A percentile compares a stretch with the other conserved stretches of the same genome.
These are phyloP conservation scores for Fusarium pseudograminearum DNA, from an alignment of 2,329 filamentous ascomycete genomes.

Conservation along the genomic window DNA sequence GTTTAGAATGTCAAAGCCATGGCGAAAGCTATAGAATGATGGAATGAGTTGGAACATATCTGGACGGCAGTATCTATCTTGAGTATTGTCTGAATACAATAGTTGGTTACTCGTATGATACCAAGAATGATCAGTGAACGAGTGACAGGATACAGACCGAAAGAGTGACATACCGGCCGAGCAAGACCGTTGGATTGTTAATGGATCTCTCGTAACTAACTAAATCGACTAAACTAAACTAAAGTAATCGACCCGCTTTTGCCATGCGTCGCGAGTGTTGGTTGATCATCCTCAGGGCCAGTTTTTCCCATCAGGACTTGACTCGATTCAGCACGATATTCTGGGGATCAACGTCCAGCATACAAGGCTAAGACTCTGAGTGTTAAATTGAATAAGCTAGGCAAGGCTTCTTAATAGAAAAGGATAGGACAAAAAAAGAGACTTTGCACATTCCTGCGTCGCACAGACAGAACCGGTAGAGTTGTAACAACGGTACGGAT, in stretches of 20 bases:
- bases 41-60: neutral
- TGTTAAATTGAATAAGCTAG: slow-evolving; percentile 3
- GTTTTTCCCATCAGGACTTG: slow-evolving; percentile 11
- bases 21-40: neutral
- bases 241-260: slow-evolving; percentile 24
- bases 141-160: neutral
- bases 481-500: neutral
- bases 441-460: slow-evolving; percentile 37
- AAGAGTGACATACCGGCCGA: slow-evolving; percentile 27
- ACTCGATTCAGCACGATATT: slow-evolving; percentile 17
- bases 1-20: neutral
- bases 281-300: slow-evolving; percentile 13
- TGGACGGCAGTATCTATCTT: neutral
- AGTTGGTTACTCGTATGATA: neutral
- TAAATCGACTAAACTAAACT: neutral
- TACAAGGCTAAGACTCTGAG: neutral
- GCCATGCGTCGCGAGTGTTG: slow-evolving; percentile 19
- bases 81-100: neutral
- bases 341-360: slow-evolving; percentile 9
- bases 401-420: neutral
- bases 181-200: slow-evolving; percentile 22
- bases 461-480: neutral
- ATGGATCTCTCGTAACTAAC: neutral
- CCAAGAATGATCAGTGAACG: neutral
- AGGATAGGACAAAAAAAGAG: neutral